These are phyloP conservation scores for Borovskyia barvae DNA, from an alignment of 208 protist genomes.

Conservation along the genomic window DNA sequence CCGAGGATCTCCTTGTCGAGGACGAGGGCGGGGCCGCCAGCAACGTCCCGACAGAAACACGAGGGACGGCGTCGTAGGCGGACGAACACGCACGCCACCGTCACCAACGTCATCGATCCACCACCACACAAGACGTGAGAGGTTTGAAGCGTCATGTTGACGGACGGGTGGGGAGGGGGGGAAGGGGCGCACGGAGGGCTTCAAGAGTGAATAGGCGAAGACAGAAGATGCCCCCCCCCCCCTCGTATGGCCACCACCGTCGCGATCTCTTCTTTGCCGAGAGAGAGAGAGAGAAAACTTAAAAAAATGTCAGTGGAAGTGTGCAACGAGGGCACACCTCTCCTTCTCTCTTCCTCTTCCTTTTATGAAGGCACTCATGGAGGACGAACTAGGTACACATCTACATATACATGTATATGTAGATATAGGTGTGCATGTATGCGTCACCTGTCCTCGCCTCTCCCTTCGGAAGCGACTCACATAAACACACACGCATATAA, in stretches of 20 bases:
- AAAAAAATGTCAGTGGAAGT: too few relatives aligned
- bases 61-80: background rate
- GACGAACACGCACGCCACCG: too few relatives aligned
- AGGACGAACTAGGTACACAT: background rate
- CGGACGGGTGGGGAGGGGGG: background rate
- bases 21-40: constrained; percentile 24
- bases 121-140: background rate
- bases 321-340: too few relatives aligned
- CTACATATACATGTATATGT: background rate
- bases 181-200: too few relatives aligned
- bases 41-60: background rate
- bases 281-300: too few relatives aligned
- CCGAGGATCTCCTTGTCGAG: constrained; percentile 71
- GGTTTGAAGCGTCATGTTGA: background rate
- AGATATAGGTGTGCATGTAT: background rate
- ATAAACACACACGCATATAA: background rate
- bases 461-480: background rate
- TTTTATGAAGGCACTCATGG: background rate
- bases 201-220: background rate
- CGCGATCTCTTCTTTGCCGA: too few relatives aligned
- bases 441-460: background rate
- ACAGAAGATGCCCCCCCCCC: too few relatives aligned
- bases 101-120: background rate
- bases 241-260: too few relatives aligned
- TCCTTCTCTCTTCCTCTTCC: background rate